phyloP scores from a whole-genome alignment of 345 rosid species.

The Turnera subulata region DNA sequence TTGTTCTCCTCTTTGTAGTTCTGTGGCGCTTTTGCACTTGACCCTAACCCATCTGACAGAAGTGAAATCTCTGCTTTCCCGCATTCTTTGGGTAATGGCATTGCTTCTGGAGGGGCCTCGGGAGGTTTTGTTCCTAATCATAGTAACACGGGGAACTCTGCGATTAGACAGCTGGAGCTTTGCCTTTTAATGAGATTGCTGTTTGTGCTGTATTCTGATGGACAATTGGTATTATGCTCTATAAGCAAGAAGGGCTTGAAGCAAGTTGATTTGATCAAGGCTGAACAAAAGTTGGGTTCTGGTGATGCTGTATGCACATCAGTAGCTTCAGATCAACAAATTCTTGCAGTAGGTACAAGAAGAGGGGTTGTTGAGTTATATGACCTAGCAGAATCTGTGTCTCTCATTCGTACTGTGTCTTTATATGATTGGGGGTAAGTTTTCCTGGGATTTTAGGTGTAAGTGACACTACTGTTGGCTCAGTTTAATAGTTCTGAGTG shows the following conservation, averaged over 20 bases:
- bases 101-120: conserved; percentile 38
- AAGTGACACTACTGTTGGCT: conserved; percentile 1
- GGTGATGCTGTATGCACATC: conserved; percentile 86
- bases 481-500: conserved; percentile 3
- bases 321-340: conserved; percentile 81
- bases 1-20: conserved; percentile 42
- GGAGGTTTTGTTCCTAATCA: conserved; percentile 29
- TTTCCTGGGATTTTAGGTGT: background rate
- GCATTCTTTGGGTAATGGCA: conserved; percentile 49
- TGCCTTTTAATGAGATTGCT: conserved; percentile 64
- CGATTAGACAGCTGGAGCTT: conserved; percentile 66
- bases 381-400: conserved; percentile 64
- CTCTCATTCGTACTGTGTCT: conserved; percentile 74
- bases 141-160: conserved; percentile 33
- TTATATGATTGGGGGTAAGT: conserved; percentile 96
- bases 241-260: conserved; percentile 82
- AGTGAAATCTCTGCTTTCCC: conserved; percentile 31
- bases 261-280: conserved; percentile 61
- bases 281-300: conserved; percentile 60
- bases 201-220: conserved; percentile 69
- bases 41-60: conserved; percentile 26
- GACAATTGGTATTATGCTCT: conserved; percentile 67
- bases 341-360: conserved; percentile 93
- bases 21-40: conserved; percentile 69
- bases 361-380: conserved; percentile 84